Evolutionary conservation across 352 stramenopile genomes (phyloP), one percentile per base, ranked within the genome.

Genomic region (Globisporangium irregulare): DNA sequence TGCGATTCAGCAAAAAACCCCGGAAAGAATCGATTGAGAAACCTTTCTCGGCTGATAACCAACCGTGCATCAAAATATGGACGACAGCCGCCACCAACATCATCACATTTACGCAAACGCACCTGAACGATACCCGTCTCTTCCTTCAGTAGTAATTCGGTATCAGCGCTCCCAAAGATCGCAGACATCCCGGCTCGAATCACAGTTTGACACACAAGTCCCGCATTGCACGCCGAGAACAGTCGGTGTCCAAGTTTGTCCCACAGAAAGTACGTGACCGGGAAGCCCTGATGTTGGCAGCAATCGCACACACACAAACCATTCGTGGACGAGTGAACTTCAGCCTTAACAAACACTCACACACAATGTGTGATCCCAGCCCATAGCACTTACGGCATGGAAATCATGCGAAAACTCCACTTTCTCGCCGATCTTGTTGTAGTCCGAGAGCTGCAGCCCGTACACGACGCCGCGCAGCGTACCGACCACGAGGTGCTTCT

Each of bases 381-480:
- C 15, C 24, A 18, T 22, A 38, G 43, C 14, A 55, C 77, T 38
- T 53, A 87, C 85, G 20, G 78, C 62, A 58, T 96, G 88, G 70
- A 96, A 93, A 58, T 94, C 84, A 63, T 96, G 88, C 58, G 84
- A 89, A 71, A 96, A 96, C 76, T 94, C 89, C 55, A 94, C 78
- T 68, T 92, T 92, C 68, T 95, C 89, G 51, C 89, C 89, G 53
- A 96, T 93, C 67, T 90, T 91, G 73, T 93, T 86, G 74, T 94
- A 93, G 68, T 96, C 89, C 4, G 80, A 79, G 12, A 96, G 77
- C 62, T 92, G 84, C 1, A 95, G 76, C 0, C 81, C 87, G 71
- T 96, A 94, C 38, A 96, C 85, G 38, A 93, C 76, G 20, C 87
- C 89, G 4, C 82, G 83, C 66, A 84, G 86, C 46, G 84, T 95